Evolutionary conservation across 148 eudicot species (phyloP), one percentile per base, ranked within the genome.

Genomic region (Persicaria tinctoria): DNA sequence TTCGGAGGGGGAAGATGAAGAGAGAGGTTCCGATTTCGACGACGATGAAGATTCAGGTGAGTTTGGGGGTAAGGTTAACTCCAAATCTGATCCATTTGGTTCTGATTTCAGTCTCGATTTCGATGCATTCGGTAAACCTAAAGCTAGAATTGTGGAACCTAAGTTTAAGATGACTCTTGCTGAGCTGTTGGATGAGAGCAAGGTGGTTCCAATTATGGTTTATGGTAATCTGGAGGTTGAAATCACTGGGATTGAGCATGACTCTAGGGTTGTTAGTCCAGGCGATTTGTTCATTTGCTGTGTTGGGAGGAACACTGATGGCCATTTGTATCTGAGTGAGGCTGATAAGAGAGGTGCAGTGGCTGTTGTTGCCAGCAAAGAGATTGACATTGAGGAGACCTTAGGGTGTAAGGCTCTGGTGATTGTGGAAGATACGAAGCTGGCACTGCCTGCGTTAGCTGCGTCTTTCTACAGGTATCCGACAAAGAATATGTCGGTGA

Each of bases 241-340:
- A 51, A 88, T 95, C 64, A 85, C 72, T 57, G 99, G 99, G 5
- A 90, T 96, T 72, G 90, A 93, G 53, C 99, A 96, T 3, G 99
- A 96, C 85, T 96, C 97, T 3, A 87, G 91, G 76, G 13, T 90
- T 56, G 97, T 96, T 74, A 88, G 83, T 78, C 78, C 87, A 1
- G 99, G 99, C 14, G 97, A 96, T 89, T 85, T 96, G 93, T 92
- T 90, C 68, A 92, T 96, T 76, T 96, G 97, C 78, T 89, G 97
- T 86, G 90, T 92, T 38, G 97, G 92, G 78, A 89, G 78, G 77
- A 85, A 80, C 5, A 88, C 79, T 11, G 99, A 90, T 84, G 97
- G 94, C 45, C 90, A 90, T 83, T 80, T 90, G 88, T 84, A 74
- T 75, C 79, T 95, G 69, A 85, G 82, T 17, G 99, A 92, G 93